Percentiles rank a stretch among this genome's conserved stretches.
Conservation (phyloP, 2,329 filamentous ascomycete genomes). For the Penicillium sp. region DNA sequence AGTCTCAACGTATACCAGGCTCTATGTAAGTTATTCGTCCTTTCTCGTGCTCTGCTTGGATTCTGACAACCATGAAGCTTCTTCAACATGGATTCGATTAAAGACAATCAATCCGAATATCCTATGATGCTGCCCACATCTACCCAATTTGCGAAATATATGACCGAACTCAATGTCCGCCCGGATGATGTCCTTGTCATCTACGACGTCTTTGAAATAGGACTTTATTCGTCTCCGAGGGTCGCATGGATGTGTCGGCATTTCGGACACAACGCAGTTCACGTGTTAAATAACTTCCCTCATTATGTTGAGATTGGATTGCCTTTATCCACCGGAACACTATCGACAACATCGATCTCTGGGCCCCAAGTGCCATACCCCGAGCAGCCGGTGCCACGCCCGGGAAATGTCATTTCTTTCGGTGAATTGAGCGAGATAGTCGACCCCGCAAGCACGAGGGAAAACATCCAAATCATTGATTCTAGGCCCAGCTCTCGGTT, state of each 20-base stretch:
- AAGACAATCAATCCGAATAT: slow-evolving; percentile 27
- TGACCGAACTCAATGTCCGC: no score
- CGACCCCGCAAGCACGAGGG: no score
- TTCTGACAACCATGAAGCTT: slow-evolving; percentile 20
- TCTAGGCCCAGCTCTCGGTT: no score
- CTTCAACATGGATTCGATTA: slow-evolving; percentile 34
- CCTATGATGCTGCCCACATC: slow-evolving; percentile 35
- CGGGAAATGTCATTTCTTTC: no score
- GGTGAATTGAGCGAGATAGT: no score
- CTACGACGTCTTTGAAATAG: slow-evolving; percentile 34
- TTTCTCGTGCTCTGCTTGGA: not conserved
- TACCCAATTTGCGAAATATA: slow-evolving; percentile 26
- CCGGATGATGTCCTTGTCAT: slow-evolving; percentile 23
- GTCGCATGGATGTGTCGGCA: slow-evolving; percentile 33
- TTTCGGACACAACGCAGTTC: slow-evolving; percentile 32
- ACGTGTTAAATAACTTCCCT: slow-evolving; percentile 38
- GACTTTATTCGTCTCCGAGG: slow-evolving; percentile 34
- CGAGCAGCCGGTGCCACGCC: no score
- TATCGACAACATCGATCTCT: no score
- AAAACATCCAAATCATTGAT: no score
- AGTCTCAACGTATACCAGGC: slow-evolving; percentile 10
- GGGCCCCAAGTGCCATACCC: no score
- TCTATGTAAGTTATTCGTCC: slow-evolving; percentile 3
- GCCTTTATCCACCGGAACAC: no score
- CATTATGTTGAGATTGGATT: slow-evolving; percentile 25